Evolutionary conservation across 495 filamentous ascomycete species (phyloP).

Genomic region (Aspergillus ostianus): DNA sequence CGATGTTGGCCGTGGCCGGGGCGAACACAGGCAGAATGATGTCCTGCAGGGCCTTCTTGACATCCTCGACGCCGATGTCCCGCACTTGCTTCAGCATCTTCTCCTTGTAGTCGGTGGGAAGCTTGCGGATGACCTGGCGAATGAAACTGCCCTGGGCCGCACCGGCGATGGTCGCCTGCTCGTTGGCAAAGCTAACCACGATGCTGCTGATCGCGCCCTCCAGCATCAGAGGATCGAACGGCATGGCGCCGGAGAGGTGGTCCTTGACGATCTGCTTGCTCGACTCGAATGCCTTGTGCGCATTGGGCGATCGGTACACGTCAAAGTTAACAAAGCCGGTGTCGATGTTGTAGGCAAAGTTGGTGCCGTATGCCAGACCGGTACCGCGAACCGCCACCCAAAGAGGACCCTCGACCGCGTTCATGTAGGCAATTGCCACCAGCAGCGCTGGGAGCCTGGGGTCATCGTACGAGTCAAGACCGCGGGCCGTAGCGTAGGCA

Average conservation of each 20-base stretch:
- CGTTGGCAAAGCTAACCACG: conserved; percentile 78
- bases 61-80: conserved; percentile 70
- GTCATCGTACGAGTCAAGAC: conserved; percentile 71
- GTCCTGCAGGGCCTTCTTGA: conserved; percentile 70
- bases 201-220: conserved; percentile 90
- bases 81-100: conserved; percentile 74
- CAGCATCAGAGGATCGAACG: conserved; percentile 76
- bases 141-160: conserved; percentile 83
- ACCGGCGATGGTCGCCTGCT: conserved; percentile 75
- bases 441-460: conserved; percentile 78
- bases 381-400: conserved; percentile 90
- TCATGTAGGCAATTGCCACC: conserved; percentile 86
- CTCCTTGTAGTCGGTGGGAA: conserved; percentile 76
- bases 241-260: conserved; percentile 55
- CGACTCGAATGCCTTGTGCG: conserved; percentile 79
- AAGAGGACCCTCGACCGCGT: conserved; percentile 89
- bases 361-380: conserved; percentile 85
- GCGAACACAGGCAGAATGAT: conserved; percentile 77
- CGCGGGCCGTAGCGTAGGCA: conserved; percentile 69
- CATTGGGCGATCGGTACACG: conserved; percentile 86
- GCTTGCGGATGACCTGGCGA: conserved; percentile 70
- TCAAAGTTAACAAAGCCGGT: conserved; percentile 75
- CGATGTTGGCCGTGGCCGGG: conserved; percentile 72
- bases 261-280: conserved; percentile 72
- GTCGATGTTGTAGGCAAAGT: conserved; percentile 71